Conservation (phyloP, 2,329 filamentous ascomycete species). For the Botrytis byssoidea region DNA sequence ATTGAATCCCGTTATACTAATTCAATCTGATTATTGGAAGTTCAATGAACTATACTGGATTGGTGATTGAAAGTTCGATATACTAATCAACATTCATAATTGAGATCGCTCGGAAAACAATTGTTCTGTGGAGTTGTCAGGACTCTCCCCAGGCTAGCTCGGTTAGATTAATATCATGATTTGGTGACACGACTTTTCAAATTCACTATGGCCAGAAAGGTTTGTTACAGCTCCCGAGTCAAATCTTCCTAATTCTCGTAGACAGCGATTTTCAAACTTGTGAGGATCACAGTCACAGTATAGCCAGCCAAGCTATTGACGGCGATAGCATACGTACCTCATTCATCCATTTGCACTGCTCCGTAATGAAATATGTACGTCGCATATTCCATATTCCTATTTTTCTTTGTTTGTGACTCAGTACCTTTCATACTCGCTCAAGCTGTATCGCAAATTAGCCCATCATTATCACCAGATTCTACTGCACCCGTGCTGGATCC, state of each 20-base stretch:
- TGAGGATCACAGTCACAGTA: neutral
- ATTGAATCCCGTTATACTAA: neutral
- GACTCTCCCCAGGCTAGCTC: neutral
- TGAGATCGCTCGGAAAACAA: neutral
- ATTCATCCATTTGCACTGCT: neutral
- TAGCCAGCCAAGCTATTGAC: neutral
- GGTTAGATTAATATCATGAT: neutral
- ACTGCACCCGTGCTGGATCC: neutral
- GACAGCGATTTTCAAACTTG: neutral
- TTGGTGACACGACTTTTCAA: neutral
- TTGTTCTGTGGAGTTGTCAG: neutral
- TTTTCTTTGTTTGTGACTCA: neutral
- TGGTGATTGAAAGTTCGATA: neutral
- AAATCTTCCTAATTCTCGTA: neutral
- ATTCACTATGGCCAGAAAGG: neutral
- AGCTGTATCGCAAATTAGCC: neutral
- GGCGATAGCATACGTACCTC: neutral
- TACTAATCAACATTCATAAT: neutral
- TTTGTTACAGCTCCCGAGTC: neutral
- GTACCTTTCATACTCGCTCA: neutral
- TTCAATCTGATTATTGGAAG: neutral
- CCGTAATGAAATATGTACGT: neutral
- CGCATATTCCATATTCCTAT: no score
- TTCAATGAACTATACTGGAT: neutral
- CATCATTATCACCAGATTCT: neutral